Evolutionary conservation across 192 early-diverging fungal genomes (phyloP).

Genomic region (Coemansia sp.): DNA sequence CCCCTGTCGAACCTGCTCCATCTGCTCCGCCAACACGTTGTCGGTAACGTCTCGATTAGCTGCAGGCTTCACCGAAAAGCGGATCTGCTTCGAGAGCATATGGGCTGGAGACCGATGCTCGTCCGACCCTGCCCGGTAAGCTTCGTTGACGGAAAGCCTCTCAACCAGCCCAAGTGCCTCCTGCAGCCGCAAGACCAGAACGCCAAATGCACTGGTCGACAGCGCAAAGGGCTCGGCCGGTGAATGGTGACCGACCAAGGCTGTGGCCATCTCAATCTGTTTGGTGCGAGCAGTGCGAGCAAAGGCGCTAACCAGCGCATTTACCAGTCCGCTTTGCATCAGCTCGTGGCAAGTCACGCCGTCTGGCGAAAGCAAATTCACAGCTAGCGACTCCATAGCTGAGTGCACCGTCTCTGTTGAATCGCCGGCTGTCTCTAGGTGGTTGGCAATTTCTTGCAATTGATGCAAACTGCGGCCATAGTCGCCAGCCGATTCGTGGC

Average conservation of each 20-base stretch:
- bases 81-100: constrained; percentile 76
- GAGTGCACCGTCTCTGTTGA: background rate
- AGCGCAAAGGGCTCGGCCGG: background rate
- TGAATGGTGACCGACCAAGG: no score
- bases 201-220: constrained; percentile 40
- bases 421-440: background rate
- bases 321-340: constrained; percentile 68
- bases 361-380: constrained; percentile 4
- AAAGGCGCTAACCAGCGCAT: constrained; percentile 21
- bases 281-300: background rate
- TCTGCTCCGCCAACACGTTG: constrained; percentile 2
- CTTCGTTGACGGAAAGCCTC: constrained; percentile 57
- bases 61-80: constrained; percentile 59
- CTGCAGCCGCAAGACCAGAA: constrained; percentile 65
- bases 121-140: constrained; percentile 40
- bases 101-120: constrained; percentile 45
- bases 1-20: constrained; percentile 16
- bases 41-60: constrained; percentile 27
- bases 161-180: constrained; percentile 68
- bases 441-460: constrained; percentile 8
- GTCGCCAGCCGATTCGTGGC: background rate
- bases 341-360: constrained; percentile 79
- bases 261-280: no score
- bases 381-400: background rate
- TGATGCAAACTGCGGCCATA: background rate